Base-by-base conservation (phyloP, 1,284 basidiomycete genomes). In the Ustilago trichophora region DNA sequence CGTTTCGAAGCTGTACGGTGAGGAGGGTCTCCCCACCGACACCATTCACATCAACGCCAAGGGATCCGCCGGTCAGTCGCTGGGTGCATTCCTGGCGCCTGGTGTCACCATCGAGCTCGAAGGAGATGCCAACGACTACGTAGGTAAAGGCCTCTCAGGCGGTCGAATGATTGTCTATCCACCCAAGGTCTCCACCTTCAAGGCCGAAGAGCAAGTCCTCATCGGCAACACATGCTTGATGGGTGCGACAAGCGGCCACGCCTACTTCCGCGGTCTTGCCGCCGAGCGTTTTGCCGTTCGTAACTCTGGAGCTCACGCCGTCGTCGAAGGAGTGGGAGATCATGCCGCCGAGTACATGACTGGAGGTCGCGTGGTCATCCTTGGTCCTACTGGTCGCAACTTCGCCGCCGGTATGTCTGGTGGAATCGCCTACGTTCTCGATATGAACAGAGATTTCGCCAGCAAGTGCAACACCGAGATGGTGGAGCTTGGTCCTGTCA, bases 41-140 rank as follows among this genome's bases (percentile, higher is more conserved):
- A 78, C 76, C 32, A 78, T 78, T 56, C 76, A 78, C 72, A 76
- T 78, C 68, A 75, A 75, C 44, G 76, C 76, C 26, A 77, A 77
- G 49, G 76, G 76, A 16, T 66, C 59, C 1, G 76, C 76, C 24
- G 76, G 76, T 60, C 76, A 78, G 57, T 77, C 75, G 12, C 72
- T 72, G 27, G 76, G 75, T 41, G 75, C 76, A 15, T 78, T 78
- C 71, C 55, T 78, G 15, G 76, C 76, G 19, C 76, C 76, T 7
- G 76, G 76, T 42, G 64, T 78, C 56, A 78, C 76, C 27, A 48
- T 78, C 37, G 76, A 78, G 43, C 71, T 78, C 42, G 76, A 78
- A 49, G 76, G 76, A 53, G 76, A 78, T 33, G 44, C 56, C 7
- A 78, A 78, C 55, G 76, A 78, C 62, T 76, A 72, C 41, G 59